These are phyloP conservation scores for Fusarium acutatum DNA, from an alignment of 2,329 filamentous ascomycete species.

Conservation along the genomic window DNA sequence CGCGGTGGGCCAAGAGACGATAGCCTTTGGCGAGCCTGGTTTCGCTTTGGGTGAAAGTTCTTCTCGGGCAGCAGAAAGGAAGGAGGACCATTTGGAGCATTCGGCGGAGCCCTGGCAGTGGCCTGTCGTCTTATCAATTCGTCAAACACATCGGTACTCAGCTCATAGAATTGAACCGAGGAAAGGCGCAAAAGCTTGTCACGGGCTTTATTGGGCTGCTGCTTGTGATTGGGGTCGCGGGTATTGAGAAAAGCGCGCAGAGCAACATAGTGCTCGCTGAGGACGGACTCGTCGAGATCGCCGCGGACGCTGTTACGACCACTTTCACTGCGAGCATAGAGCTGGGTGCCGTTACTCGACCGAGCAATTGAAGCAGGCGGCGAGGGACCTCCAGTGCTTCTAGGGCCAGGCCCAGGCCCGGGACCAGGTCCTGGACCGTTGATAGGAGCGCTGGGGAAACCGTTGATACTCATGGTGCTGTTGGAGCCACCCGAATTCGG, in stretches of 20 bases:
- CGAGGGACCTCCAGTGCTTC: constrained; percentile 73
- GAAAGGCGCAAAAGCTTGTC: constrained; percentile 94
- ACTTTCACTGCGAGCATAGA: constrained; percentile 72
- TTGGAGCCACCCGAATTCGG: constrained; percentile 72
- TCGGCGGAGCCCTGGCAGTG: constrained; percentile 62
- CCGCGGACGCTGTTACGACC: constrained; percentile 63
- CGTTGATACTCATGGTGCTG: constrained; percentile 67
- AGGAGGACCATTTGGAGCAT: constrained; percentile 66
- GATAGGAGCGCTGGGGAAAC: constrained; percentile 55
- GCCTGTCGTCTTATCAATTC: constrained; percentile 89
- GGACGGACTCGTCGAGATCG: constrained; percentile 69
- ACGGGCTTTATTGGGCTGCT: constrained; percentile 85
- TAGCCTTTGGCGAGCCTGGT: constrained; percentile 95
- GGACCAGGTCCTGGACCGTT: constrained; percentile 51
- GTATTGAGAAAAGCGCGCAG: constrained; percentile 79
- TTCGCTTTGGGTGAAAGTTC: constrained; percentile 94
- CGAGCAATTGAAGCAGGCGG: constrained; percentile 88
- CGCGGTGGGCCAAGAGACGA: constrained; percentile 86
- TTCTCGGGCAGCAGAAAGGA: constrained; percentile 83
- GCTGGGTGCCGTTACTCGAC: constrained; percentile 80
- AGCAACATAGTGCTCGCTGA: constrained; percentile 83
- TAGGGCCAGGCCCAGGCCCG: constrained; percentile 59
- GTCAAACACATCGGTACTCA: constrained; percentile 97
- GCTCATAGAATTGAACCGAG: constrained; percentile 92
- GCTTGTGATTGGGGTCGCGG: constrained; percentile 79